Base-by-base conservation (phyloP, 805 yeast genomes). In the Pichia thaimueangensis region DNA sequence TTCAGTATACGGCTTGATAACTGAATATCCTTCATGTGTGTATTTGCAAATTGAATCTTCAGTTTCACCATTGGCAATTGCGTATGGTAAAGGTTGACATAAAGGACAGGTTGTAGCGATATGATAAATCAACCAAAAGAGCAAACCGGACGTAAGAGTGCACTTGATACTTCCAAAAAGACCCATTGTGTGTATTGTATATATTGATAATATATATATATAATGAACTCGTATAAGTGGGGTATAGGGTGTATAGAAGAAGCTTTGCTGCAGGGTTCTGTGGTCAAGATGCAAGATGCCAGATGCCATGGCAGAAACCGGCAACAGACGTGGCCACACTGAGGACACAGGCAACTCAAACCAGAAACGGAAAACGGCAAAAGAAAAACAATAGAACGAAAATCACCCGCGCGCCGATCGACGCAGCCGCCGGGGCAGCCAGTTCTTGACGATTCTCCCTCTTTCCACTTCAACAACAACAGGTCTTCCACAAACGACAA, bases 381-480 rank as follows among this genome's bases (percentile, higher is more conserved):
- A n/a, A n/a, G n/a, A n/a, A n/a, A n/a, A n/a, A n/a, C n/a, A n/a
- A n/a, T n/a, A n/a, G n/a, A n/a, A n/a, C n/a, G n/a, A n/a, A n/a
- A n/a, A n/a, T n/a, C n/a, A n/a, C n/a, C n/a, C n/a, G 9, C 16
- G 31, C 16, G 31, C 7, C 31, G 31, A 29, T 29, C 30, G 32
- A 15, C 16, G 20, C 23, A 91, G 66, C 45, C 91, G 59, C 52
- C 83, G 58, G 0, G 94, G 93, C 42, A 70, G 72, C 83, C 89
- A 85, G 50, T 71, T 74, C 42, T 81, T 73, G 13, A 74, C 72
- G 1, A 77, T 60, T 35, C 93, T 63, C 2, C 87, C 84, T 45
- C 91, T 60, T 55, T 83, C 93, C 36, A 76, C 71, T 54, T 85
- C 94, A 1, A 81, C 84, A n/a, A 82, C 61, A 7, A 80, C 69